These are phyloP conservation scores for Phascolomyces articulosus DNA, from an alignment of 371 early-diverging fungal genomes.

Conservation along the genomic window DNA sequence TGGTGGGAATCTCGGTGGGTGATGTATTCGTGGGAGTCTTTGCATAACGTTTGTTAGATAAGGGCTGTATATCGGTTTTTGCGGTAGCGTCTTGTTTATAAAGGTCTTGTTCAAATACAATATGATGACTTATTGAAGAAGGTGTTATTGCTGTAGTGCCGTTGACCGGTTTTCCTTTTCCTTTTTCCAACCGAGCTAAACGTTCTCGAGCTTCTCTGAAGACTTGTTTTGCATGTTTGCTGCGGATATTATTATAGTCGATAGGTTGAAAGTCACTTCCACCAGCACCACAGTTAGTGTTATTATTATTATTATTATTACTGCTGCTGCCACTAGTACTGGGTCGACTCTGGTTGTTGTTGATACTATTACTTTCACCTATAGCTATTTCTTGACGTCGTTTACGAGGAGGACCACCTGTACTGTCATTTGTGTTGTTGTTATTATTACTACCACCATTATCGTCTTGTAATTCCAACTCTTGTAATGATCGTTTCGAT, in stretches of 20 bases:
- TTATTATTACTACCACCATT: too few relatives aligned
- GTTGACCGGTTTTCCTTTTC: background rate
- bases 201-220: conserved; percentile 15
- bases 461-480: conserved; percentile 9
- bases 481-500: conserved; percentile 16
- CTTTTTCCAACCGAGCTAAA: conserved; percentile 1
- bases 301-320: too few relatives aligned
- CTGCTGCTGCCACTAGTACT: too few relatives aligned
- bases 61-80: conserved; percentile 21
- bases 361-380: too few relatives aligned
- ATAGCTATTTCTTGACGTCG: background rate
- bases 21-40: too few relatives aligned
- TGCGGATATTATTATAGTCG: conserved; percentile 19
- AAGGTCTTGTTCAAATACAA: background rate
- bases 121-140: conserved; percentile 4
- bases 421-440: too few relatives aligned
- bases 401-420: background rate
- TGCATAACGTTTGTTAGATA: conserved; percentile 17
- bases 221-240: conserved; percentile 15
- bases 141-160: background rate
- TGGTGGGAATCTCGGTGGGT: too few relatives aligned
- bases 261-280: conserved; percentile 1
- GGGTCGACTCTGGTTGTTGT: too few relatives aligned
- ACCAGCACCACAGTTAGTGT: background rate
- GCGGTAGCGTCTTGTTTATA: conserved; percentile 19